Evolutionary conservation across 2,329 filamentous ascomycete genomes (phyloP), one percentile per base, ranked within the genome.

Genomic region (Cytospora leucostoma): DNA sequence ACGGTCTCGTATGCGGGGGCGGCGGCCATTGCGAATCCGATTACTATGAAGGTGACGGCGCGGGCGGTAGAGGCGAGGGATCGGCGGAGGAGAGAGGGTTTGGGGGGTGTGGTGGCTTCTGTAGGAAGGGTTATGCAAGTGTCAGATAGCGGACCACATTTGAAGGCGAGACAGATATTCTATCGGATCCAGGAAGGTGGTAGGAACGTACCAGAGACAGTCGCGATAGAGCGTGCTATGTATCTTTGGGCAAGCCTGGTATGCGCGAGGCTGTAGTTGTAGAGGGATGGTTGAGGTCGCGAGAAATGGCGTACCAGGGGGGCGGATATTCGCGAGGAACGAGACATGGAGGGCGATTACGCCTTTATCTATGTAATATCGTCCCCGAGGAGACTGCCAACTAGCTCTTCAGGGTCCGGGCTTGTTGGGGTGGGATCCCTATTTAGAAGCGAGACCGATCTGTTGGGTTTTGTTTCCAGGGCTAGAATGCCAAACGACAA

Each of bases 21-120:
- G 67, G 81, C 78, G 59, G 83, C 79, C 79, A 88, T 85, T 67
- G 77, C 73, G 78, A 88, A 83, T 67, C 86, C 86, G 37, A 78
- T 66, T 15, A 77, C 72, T 32, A 78, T 77, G 72, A 80, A 83
- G 68, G 80, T 68, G 65, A 85, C 59, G 40, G 78, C 76, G 65
- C 85, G 75, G 62, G 76, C 76, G 67, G 82, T 61, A 70, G 83
- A 70, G 37, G 78, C 77, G 65, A 82, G 70, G 63, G 79, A 74
- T 58, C 82, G 78, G 67, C 78, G 74, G 56, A 81, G 66, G 51
- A 81, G 70, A 38, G 81, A 75, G 44, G 77, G 76, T 60, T 67
- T 67, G 38, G 68, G 66, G 15, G 67, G 67, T 17, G 67, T 21
- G 50, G 52, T 21, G 54, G 66, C n/a, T 59, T 62, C 64, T 69